Base-by-base conservation (phyloP, 2,329 filamentous ascomycete species). In the Hypomyces perniciosus region DNA sequence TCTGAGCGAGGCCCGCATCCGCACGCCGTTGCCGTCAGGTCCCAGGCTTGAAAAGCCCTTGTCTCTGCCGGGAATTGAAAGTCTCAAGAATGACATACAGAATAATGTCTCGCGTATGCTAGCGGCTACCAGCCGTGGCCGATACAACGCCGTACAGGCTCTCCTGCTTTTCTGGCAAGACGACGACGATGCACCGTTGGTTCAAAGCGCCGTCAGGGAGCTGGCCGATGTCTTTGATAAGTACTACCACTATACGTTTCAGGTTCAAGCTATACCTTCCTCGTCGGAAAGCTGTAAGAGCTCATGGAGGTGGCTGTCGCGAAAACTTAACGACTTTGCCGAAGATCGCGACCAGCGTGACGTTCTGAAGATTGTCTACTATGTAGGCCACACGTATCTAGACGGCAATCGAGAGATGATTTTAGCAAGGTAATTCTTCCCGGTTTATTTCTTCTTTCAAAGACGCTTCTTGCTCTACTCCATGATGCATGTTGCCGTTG, bases 141-240 rank as follows among this genome's bases (percentile, higher is more conserved):
- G 79, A 9, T 83, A 83, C 56, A 75, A 67, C 39, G 67, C 68
- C n/a, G 78, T 74, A 3, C 72, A 76, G 46, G 77, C 66, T 2
- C 69, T 81, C n/a, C 60, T 82, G n/a, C 62, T 81, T 4, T 70
- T 72, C 50, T 83, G 79, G 79, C 71, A 79, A 51, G 76, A 80
- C 37, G 79, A 82, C 46, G 69, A 75, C 9, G 72, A 78, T 9
- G 59, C 60, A 26, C 57, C 59, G n/a, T 56, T 61, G 7, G 73
- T 76, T 8, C 65, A 67, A 28, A 62, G 60, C 3, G 69, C 73
- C 1, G 65, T 77, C 28, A 63, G 72, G 9, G 76, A 81, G 20
- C 64, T 83, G 27, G 73, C 69, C 35, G 68, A 72, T 6, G 72
- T 81, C 6, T 69, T 82, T 46, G 71, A 74, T 43, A 74, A 74